Evolutionary conservation across 257 asterid species (phyloP), one percentile per base, ranked within the genome.

Genomic region (Coffea eugenioides): DNA sequence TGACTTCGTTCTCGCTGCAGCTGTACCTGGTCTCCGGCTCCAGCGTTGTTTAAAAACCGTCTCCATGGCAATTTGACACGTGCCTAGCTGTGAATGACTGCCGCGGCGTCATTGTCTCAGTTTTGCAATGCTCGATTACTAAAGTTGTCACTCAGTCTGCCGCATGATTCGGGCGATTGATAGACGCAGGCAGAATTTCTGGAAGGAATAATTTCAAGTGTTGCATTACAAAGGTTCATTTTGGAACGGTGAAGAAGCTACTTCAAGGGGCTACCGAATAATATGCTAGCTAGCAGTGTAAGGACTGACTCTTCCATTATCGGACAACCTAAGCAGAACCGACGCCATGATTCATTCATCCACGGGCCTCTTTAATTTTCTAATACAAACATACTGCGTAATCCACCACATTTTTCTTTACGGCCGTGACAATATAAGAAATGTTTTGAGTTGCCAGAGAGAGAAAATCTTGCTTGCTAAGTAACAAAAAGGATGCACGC

Each of bases 121-220:
- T 16, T 69, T 69, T 15, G 21, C 27, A 20, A 64, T 72, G 73
- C 48, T 41, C 68, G n/a, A 46, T 46, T 49, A 49, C 69, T 46
- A 34, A 27, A 45, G 18, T 81, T 69, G 54, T 75, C 65, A 3
- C 31, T 3, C 45, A 8, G 56, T 67, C 49, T 52, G 61, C 78
- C 84, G 74, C 48, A 31, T 76, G 73, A 43, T 14, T 59, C 74
- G 80, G 73, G 27, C 54, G 68, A 81, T 59, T 70, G 77, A 52
- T 69, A 48, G 77, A 10, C 64, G 12, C 12, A 48, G 52, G 49
- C n/a, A 31, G 61, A 71, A 46, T 12, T 23, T 71, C n/a, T 1
- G 49, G 51, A 46, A 45, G 34, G 34, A 31, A 31, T 31, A 31
- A 31, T 31, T 62, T 62, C 5, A 25, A 34, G 2, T 27, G 69